Evolutionary conservation across 176 grass and related monocot genomes (phyloP).

Genomic region (Aegilops bicornis): DNA sequence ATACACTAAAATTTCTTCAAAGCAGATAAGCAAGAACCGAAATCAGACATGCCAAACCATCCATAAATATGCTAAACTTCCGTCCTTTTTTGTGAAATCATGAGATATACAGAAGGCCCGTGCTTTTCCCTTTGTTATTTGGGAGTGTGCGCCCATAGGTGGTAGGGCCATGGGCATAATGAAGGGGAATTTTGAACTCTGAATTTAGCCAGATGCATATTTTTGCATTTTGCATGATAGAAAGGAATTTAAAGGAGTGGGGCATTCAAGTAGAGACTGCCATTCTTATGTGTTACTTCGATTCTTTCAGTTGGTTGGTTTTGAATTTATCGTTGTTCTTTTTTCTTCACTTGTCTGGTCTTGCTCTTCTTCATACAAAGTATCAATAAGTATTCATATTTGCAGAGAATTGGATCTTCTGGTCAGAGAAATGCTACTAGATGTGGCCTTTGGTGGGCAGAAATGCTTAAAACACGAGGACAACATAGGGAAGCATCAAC

Average conservation of each 20-base stretch:
- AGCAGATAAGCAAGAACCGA: neutral
- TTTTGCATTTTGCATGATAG: constrained; percentile 16
- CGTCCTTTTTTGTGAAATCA: neutral
- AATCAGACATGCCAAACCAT: neutral
- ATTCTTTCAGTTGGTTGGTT: neutral
- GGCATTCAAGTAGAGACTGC: neutral
- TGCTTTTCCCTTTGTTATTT: constrained; percentile 1
- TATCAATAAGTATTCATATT: constrained; percentile 27
- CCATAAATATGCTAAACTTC: neutral
- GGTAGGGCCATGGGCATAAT: neutral
- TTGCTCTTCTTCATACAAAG: constrained; percentile 18
- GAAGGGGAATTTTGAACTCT: neutral
- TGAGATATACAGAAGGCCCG: neutral
- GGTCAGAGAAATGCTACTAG: constrained; percentile 90
- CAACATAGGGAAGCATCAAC: constrained; percentile 82
- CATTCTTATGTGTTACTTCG: neutral
- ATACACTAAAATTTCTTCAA: constrained; percentile 4
- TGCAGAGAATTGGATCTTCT: constrained; percentile 82
- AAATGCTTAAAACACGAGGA: constrained; percentile 90
- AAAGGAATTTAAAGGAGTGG: neutral
- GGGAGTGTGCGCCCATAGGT: neutral
- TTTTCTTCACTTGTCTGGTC: neutral
- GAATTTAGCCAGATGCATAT: neutral
- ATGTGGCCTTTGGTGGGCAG: constrained; percentile 98
- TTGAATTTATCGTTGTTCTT: neutral